Percentiles rank a stretch among this genome's conserved stretches.
Conservation (phyloP, 1,284 basidiomycete species). For the Vanrija humicola region DNA sequence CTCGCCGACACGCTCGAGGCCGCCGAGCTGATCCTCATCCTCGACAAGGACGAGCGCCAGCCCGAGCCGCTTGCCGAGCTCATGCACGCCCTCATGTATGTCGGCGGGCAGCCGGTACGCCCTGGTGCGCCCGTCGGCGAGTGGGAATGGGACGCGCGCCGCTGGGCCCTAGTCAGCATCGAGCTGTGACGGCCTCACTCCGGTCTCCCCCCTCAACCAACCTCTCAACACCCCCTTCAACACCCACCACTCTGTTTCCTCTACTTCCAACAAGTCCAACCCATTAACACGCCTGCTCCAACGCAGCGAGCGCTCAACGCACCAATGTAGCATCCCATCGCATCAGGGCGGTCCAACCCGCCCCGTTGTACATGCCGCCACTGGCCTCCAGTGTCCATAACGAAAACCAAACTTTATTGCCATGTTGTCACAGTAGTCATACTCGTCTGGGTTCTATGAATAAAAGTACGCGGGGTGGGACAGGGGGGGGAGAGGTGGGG, state of each 20-base stretch:
- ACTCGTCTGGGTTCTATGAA: too few relatives aligned
- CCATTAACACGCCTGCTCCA: background rate
- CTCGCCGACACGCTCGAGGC: constrained; percentile 45
- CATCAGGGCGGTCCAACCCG: background rate
- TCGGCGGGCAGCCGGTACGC: constrained; percentile 41
- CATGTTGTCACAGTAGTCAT: too few relatives aligned
- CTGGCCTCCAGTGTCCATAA: too few relatives aligned
- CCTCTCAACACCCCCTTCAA: background rate
- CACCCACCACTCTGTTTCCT: background rate
- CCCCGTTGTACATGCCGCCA: background rate
- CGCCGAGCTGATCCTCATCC: constrained; percentile 36
- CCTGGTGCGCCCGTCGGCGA: constrained; percentile 37
- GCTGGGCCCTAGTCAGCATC: constrained; percentile 48
- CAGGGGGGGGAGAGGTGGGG: too few relatives aligned
- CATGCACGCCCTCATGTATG: constrained; percentile 48
- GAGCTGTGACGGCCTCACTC: constrained; percentile 30
- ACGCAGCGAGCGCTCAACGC: background rate
- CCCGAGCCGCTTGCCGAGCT: constrained; percentile 39
- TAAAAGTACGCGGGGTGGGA: too few relatives aligned
- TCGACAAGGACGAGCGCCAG: constrained; percentile 41
- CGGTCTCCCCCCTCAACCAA: background rate
- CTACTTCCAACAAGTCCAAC: too few relatives aligned
- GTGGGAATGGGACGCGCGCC: constrained; percentile 43
- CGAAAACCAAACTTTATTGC: too few relatives aligned
- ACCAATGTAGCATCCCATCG: background rate